Conservation (phyloP, 148 eudicot species). For the Vaccinium darrowii region DNA sequence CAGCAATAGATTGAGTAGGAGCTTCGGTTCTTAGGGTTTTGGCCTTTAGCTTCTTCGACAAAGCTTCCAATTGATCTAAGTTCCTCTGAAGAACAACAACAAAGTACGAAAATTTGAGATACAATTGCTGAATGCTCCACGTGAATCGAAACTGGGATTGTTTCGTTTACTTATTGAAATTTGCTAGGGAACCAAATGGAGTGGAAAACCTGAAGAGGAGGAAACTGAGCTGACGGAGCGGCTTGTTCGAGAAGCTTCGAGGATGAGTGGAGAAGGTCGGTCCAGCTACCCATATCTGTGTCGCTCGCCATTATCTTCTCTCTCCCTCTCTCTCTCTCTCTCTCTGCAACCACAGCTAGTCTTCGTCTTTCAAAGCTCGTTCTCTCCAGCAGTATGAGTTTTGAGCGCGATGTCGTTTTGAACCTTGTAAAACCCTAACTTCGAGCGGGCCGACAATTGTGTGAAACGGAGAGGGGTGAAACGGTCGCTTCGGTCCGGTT, state of each 20-base stretch:
- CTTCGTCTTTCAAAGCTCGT: background rate
- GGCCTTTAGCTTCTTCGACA: slow-evolving; percentile 88
- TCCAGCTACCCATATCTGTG: slow-evolving; percentile 87
- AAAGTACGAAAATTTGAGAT: background rate
- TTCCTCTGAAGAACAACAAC: slow-evolving; percentile 54
- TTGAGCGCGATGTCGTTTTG: too few species aligned
- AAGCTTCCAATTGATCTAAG: slow-evolving; percentile 88
- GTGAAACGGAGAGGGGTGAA: too few species aligned
- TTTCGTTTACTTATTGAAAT: background rate
- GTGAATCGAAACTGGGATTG: background rate
- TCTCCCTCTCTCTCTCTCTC: slow-evolving; percentile 18
- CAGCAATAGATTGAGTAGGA: slow-evolving; percentile 91
- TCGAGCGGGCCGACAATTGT: too few species aligned
- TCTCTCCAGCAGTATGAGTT: background rate
- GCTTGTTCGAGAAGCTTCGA: slow-evolving; percentile 95
- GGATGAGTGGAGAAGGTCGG: slow-evolving; percentile 81
- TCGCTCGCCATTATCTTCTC: slow-evolving; percentile 62
- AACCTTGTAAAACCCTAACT: too few species aligned
- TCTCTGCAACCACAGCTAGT: background rate
- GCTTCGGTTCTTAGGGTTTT: slow-evolving; percentile 90
- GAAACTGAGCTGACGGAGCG: slow-evolving; percentile 92
- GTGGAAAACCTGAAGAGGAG: slow-evolving; percentile 82
- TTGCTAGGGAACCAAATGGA: background rate
- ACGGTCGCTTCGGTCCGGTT: too few species aligned
- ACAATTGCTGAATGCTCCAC: background rate